A percentile compares a stretch with the other conserved stretches of the same genome.
Conservation (phyloP, 345 rosid species). For the Eucalyptus leucophloia region DNA sequence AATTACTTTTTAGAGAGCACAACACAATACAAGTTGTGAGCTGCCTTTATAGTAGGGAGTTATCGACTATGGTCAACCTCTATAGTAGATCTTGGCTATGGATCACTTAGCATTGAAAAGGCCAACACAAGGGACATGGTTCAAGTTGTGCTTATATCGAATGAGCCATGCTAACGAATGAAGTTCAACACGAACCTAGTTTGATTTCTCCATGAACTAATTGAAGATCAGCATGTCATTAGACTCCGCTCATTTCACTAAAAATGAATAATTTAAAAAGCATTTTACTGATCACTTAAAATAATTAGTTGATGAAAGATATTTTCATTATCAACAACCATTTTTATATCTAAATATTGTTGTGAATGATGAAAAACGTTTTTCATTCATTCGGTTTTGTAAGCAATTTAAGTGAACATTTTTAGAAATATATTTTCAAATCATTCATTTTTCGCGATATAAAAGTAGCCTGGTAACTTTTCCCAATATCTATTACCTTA, state of each 20-base stretch:
- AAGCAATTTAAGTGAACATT: no score
- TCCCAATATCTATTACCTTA: background rate
- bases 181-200: background rate
- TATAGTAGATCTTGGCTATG: background rate
- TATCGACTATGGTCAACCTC: background rate
- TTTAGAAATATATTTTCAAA: no score
- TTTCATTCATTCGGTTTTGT: no score
- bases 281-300: background rate
- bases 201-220: background rate
- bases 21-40: background rate
- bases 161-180: background rate
- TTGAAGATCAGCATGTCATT: background rate
- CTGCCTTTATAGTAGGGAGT: background rate
- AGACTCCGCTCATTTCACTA: background rate
- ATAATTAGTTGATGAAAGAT: no score
- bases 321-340: no score
- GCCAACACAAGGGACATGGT: background rate
- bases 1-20: background rate
- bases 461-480: background rate
- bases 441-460: no score
- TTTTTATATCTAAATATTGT: no score
- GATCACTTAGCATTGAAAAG: background rate
- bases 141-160: background rate
- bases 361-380: no score
- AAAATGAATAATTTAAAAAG: background rate